Conservation (phyloP, 495 filamentous ascomycete species). For the Daldinia decipiens region DNA sequence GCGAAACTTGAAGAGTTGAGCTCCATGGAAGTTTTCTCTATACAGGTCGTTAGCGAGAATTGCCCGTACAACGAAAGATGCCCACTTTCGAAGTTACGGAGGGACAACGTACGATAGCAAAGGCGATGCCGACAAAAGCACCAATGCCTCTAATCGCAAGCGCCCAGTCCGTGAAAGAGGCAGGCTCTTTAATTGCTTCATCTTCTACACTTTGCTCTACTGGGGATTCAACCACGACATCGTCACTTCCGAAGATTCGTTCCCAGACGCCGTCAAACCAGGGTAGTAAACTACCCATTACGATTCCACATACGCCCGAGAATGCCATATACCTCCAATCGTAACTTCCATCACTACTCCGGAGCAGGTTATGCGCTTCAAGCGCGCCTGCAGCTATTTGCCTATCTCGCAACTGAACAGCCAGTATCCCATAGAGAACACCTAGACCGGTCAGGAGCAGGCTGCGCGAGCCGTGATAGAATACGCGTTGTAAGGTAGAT, state of each 20-base stretch:
- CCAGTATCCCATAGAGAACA: slow-evolving; percentile 82
- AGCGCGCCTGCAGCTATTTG: slow-evolving; percentile 52
- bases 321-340: slow-evolving; percentile 76
- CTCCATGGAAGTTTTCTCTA: slow-evolving; percentile 90
- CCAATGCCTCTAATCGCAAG: slow-evolving; percentile 87
- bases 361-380: slow-evolving; percentile 67
- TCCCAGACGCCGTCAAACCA: slow-evolving; percentile 80
- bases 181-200: slow-evolving; percentile 36
- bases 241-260: slow-evolving; percentile 43
- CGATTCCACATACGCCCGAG: slow-evolving; percentile 85
- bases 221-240: slow-evolving; percentile 28
- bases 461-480: slow-evolving; percentile 63
- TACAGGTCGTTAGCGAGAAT: slow-evolving; percentile 42
- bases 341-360: slow-evolving; percentile 48
- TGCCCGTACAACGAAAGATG: slow-evolving; percentile 1
- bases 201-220: slow-evolving; percentile 23
- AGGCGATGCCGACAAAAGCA: slow-evolving; percentile 94
- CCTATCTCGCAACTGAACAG: slow-evolving; percentile 71
- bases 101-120: slow-evolving; percentile 80
- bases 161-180: slow-evolving; percentile 72
- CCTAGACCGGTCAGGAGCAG: slow-evolving; percentile 82
- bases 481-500: slow-evolving; percentile 32
- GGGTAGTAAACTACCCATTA: slow-evolving; percentile 80
- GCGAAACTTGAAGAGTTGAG: slow-evolving; percentile 89
- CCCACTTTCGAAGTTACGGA: too few species aligned